Percentiles rank a stretch among this genome's conserved stretches.
These are phyloP conservation scores for Nakaseomyces sp. DNA, from an alignment of 1,139 yeast genomes.

Conservation along the genomic window DNA sequence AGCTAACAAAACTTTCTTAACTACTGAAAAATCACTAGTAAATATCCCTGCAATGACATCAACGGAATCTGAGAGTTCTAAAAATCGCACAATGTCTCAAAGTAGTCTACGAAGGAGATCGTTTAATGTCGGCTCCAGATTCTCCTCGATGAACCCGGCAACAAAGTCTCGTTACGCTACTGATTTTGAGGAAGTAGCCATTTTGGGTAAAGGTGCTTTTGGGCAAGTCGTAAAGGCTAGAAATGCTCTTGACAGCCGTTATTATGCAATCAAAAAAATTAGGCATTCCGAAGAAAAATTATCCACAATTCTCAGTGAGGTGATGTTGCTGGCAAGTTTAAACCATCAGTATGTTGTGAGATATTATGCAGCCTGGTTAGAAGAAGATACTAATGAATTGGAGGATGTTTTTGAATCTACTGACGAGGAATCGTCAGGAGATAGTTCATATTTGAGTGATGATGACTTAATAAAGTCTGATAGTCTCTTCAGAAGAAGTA, in stretches of 20 bases:
- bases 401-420: conserved; percentile 35
- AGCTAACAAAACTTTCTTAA: conserved; percentile 16
- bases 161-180: conserved; percentile 52
- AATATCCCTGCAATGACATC: conserved; percentile 6
- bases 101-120: conserved; percentile 33
- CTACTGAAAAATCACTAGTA: conserved; percentile 11
- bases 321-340: conserved; percentile 78
- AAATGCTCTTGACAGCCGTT: conserved; percentile 85
- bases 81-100: conserved; percentile 20
- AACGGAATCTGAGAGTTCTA: conserved; percentile 10
- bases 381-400: conserved; percentile 49
- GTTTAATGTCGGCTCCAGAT: conserved; percentile 34
- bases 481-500: conserved; percentile 25
- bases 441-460: conserved; percentile 11
- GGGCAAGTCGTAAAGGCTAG: conserved; percentile 97
- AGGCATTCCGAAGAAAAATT: conserved; percentile 73
- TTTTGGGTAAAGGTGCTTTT: conserved; percentile 91
- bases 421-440: conserved; percentile 26
- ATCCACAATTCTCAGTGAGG: conserved; percentile 79
- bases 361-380: conserved; percentile 96
- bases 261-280: conserved; percentile 88
- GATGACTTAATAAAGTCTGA: conserved; percentile 25
- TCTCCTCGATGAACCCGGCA: conserved; percentile 28
- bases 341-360: conserved; percentile 94
- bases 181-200: conserved; percentile 90